Conservation (phyloP, 176 grass and related monocot species). For the Saccharum officinarum region DNA sequence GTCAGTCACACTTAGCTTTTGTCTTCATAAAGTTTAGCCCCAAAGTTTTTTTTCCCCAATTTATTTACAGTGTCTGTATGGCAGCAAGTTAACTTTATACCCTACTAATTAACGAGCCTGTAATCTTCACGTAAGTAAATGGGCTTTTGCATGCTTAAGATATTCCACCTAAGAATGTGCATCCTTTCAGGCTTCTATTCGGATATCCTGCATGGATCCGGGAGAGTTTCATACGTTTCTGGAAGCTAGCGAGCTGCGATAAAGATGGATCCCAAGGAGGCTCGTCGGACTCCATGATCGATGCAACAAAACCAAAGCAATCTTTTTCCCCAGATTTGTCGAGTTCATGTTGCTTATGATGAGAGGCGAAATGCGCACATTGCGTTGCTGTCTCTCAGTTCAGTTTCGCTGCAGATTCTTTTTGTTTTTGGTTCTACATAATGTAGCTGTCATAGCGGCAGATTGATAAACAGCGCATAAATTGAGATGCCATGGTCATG, state of each 20-base stretch:
- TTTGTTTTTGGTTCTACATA: background rate
- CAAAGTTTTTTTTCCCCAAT: background rate
- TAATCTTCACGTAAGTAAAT: background rate
- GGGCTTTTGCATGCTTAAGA: slow-evolving; percentile 7
- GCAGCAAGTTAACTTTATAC: background rate
- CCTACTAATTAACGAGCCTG: background rate
- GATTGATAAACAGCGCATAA: background rate
- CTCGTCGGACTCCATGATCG: background rate
- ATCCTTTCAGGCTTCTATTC: slow-evolving; percentile 6
- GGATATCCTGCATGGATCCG: slow-evolving; percentile 15
- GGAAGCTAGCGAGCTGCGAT: background rate
- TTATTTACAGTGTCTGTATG: background rate
- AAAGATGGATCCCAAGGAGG: background rate
- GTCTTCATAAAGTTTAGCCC: background rate
- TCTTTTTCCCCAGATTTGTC: background rate
- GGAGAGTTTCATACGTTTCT: slow-evolving; percentile 45
- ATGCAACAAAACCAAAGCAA: background rate
- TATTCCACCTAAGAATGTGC: slow-evolving; percentile 17
- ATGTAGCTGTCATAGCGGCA: background rate
- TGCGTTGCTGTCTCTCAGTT: background rate
- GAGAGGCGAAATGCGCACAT: background rate
- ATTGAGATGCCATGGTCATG: background rate
- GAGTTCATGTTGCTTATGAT: background rate
- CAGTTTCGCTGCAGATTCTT: background rate
- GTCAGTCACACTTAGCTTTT: background rate